A percentile compares a stretch with the other conserved stretches of the same genome.
Conservation (phyloP, 306 rosid genomes). For the Ziziphus jujuba region DNA sequence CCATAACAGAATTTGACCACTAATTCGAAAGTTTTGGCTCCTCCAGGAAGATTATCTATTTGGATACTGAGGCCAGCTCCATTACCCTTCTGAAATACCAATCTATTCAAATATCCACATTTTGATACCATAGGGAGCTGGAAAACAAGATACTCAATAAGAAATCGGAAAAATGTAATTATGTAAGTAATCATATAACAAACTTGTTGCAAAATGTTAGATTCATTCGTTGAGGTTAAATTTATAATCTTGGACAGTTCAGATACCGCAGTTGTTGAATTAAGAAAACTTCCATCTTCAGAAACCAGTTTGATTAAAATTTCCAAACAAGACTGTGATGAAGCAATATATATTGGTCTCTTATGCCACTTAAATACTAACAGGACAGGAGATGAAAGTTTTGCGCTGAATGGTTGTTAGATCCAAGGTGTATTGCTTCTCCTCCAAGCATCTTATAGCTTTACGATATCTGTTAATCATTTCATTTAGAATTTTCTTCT, state of each 20-base stretch:
- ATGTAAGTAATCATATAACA: background rate
- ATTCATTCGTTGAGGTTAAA: too few relatives aligned
- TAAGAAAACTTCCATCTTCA: background rate
- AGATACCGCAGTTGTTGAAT: too few relatives aligned
- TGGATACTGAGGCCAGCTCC: conserved; percentile 35
- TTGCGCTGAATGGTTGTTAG: too few relatives aligned
- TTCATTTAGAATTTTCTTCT: too few relatives aligned
- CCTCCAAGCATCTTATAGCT: too few relatives aligned
- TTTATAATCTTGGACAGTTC: too few relatives aligned
- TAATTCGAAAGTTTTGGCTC: conserved; percentile 50
- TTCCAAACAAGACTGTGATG: background rate
- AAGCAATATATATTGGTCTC: background rate
- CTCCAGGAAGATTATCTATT: conserved; percentile 73
- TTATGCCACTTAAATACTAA: background rate
- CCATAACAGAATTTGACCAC: conserved; percentile 82
- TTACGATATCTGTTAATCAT: too few relatives aligned
- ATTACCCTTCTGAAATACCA: conserved; percentile 50
- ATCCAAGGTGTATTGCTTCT: too few relatives aligned
- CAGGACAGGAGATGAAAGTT: too few relatives aligned
- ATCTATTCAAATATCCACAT: conserved; percentile 71
- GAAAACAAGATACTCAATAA: conserved; percentile 7
- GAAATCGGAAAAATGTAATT: background rate
- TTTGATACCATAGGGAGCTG: conserved; percentile 78
- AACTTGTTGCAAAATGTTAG: background rate
- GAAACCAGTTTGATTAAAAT: background rate